Evolutionary conservation across 73 alveolate species (phyloP), one percentile per base, ranked within the genome.

Genomic region (Diophrys appendiculata): DNA sequence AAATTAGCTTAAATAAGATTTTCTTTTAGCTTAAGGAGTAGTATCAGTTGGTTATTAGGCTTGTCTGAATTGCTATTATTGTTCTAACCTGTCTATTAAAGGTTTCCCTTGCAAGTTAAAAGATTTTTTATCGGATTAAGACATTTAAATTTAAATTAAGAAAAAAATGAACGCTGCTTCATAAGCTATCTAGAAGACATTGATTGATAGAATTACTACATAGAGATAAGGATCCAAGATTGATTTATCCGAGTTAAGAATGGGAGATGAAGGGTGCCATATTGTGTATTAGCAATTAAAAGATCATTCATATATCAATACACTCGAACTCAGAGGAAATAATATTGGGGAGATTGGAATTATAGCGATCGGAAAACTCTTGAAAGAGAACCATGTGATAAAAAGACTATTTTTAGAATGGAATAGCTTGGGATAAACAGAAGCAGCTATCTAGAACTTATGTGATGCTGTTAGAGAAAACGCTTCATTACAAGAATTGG

Each of bases 291-390:
- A 43, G 60, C 60, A 43, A 43, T 18, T 43, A 11, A 43, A 43
- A 43, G 71, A 60, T 60, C 88, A 79, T 43, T 25, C 73, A 14
- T 76, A 79, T 53, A 69, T 79, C 27, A 68, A 77, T 23, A 79
- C 70, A n/a, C 68, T 81, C 2, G 90, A 81, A 54, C 55, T 81
- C 69, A 72, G 65, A 29, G 84, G 84, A 13, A 81, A 81, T 56
- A 75, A 65, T 64, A 81, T 81, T 31, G 84, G 84, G 30, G 83
- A 72, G 73, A 60, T 68, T 35, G 90, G 90, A 32, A 73, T 77
- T 13, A 35, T 60, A 18, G 43, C 18, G 52, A 29, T 81, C 1
- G 25, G 81, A 3, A 18, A 55, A 60, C 31, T 75, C 1, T 65
- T 73, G 55, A 25, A 30, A 29, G 84, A 65, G 75, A 72, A 64